Evolutionary conservation across 2,329 filamentous ascomycete species (phyloP), one percentile per base, ranked within the genome.

Genomic region (Aureobasidium sp.): DNA sequence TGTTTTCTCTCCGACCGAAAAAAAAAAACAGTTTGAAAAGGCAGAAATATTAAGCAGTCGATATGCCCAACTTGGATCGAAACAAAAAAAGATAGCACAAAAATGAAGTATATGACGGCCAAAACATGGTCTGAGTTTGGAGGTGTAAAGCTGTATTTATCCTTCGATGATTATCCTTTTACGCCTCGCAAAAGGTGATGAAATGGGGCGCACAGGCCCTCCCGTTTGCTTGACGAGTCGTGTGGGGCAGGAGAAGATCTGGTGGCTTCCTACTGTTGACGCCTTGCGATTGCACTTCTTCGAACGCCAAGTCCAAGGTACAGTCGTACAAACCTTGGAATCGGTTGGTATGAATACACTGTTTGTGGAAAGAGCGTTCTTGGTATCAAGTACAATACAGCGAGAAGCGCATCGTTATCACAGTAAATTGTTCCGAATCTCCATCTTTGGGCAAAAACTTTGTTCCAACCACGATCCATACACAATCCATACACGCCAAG

Each of bases 141-240:
- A 31, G n/a, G 19, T 2, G 33, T 7, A 21, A 37, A 51, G 33
- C 19, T 11, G 21, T 53, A 53, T 51, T 51, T 51, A 53, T 53
- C 49, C 49, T 53, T 38, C 9, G 49, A 38, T 25, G 33, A 51
- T 51, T 51, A 51, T 51, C 47, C 47, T 51, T 51, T 51, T 51
- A n/a, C 47, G 29, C 31, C 19, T 51, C 46, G 23, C n/a, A 13
- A 15, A 33, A 38, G 23, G 49, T 53, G 49, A 53, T 53, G 49
- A 53, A 53, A 53, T 53, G n/a, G 45, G 49, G 33, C 49, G 49
- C 49, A 38, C 49, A 53, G 49, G 17, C 49, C 25, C 33, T 13
- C 33, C 31, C 37, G 51, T 43, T 40, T 13, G 31, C 7, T 51
- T 51, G 49, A 38, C 43, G 25, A 19, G 10, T 31, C 17, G 37